These are phyloP conservation scores for Triticum urartu DNA, from an alignment of 176 grass and related monocot species.

Conservation along the genomic window DNA sequence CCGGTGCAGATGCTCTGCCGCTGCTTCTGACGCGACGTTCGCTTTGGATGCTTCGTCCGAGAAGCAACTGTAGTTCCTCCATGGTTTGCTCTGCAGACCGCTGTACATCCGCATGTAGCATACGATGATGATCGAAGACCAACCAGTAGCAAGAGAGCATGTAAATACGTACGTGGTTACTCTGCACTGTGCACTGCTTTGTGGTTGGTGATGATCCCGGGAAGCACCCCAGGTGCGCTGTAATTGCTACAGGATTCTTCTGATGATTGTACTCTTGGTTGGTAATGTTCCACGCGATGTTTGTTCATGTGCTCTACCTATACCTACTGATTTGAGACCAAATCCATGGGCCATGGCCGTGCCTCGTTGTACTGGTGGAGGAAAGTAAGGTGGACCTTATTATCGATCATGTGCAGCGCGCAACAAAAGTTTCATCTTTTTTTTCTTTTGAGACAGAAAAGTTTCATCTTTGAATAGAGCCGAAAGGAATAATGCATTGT, in stretches of 20 bases:
- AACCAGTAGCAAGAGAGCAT: neutral
- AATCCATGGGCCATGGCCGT: no score
- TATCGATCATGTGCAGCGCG: neutral
- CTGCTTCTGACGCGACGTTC: constrained; percentile 21
- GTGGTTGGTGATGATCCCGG: neutral
- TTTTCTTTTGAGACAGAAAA: neutral
- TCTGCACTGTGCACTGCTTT: neutral
- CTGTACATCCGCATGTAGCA: neutral
- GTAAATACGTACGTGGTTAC: neutral
- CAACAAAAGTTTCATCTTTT: neutral
- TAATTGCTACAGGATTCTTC: neutral
- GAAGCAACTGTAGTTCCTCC: no score
- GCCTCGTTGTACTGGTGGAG: neutral
- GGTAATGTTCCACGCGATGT: neutral
- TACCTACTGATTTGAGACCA: neutral
- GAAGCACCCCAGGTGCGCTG: neutral
- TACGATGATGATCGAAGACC: neutral
- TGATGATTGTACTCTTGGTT: neutral
- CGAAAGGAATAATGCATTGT: no score
- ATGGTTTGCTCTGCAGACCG: neutral
- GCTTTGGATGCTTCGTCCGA: neutral
- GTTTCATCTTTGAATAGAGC: neutral
- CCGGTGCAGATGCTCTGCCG: constrained; percentile 23
- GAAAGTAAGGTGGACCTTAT: neutral
- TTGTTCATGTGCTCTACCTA: neutral